Percentiles rank a stretch among this genome's conserved stretches.
Evolutionary conservation across 371 early-diverging fungal genomes (phyloP).

Genomic region (Mortierella sp.): DNA sequence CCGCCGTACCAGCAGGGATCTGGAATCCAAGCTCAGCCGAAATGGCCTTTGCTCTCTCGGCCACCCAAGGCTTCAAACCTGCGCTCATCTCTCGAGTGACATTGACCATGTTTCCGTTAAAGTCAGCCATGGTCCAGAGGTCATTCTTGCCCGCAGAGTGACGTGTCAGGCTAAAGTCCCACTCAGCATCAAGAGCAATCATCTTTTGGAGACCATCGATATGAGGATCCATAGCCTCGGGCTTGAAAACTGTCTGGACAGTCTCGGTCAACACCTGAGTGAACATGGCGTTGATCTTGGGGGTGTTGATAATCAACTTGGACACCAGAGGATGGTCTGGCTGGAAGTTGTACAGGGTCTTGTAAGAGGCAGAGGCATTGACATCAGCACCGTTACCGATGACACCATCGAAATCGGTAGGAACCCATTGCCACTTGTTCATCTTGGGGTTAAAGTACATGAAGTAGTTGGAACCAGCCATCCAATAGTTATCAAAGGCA

Average conservation of each 20-base stretch:
- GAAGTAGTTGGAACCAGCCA: constrained; percentile 51
- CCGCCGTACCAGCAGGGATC: constrained; percentile 34
- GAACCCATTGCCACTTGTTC: constrained; percentile 53
- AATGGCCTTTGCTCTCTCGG: constrained; percentile 16
- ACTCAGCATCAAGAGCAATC: constrained; percentile 62
- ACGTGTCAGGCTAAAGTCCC: constrained; percentile 57
- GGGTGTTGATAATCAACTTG: constrained; percentile 48
- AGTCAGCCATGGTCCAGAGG: constrained; percentile 56
- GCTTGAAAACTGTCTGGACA: constrained; percentile 62
- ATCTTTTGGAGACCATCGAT: constrained; percentile 57
- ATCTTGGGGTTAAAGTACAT: constrained; percentile 48
- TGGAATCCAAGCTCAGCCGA: constrained; percentile 29
- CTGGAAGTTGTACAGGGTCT: constrained; percentile 32
- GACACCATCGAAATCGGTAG: constrained; percentile 63
- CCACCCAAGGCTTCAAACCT: constrained; percentile 46
- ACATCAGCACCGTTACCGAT: constrained; percentile 59
- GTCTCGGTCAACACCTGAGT: constrained; percentile 59
- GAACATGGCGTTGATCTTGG: constrained; percentile 51
- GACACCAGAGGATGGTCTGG: constrained; percentile 48
- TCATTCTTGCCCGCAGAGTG: constrained; percentile 57
- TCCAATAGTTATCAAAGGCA: constrained; percentile 60
- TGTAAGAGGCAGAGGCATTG: constrained; percentile 31
- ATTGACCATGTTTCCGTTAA: constrained; percentile 54
- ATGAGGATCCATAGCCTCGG: constrained; percentile 51
- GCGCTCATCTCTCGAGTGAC: constrained; percentile 41